These are phyloP conservation scores for Cytidiella melzeri DNA, from an alignment of 768 basidiomycete genomes.

Conservation along the genomic window DNA sequence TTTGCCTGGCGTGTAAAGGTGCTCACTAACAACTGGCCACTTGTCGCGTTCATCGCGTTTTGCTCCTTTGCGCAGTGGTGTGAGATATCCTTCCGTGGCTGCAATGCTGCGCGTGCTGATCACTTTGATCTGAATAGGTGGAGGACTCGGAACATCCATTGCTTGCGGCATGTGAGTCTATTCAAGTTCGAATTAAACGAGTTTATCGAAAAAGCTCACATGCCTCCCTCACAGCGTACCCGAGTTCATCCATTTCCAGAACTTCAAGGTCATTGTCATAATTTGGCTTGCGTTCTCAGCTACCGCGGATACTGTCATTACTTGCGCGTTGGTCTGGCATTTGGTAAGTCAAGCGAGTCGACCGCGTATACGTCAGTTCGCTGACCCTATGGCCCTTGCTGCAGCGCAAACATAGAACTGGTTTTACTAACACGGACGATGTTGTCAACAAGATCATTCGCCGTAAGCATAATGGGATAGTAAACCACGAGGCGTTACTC, in stretches of 20 bases:
- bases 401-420: conserved; percentile 36
- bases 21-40: conserved; percentile 25
- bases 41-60: conserved; percentile 22
- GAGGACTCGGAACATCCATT: conserved; percentile 29
- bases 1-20: conserved; percentile 39
- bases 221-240: conserved; percentile 13
- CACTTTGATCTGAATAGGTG: conserved; percentile 19
- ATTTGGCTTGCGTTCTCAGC: conserved; percentile 39
- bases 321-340: conserved; percentile 35
- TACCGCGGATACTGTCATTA: conserved; percentile 37
- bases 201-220: neutral
- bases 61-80: conserved; percentile 24
- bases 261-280: conserved; percentile 28
- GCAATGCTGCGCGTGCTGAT: neutral
- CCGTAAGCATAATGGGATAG: conserved; percentile 18
- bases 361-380: neutral
- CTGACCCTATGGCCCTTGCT: neutral
- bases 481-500: neutral
- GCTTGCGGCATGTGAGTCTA: conserved; percentile 19
- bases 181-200: neutral
- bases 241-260: conserved; percentile 28
- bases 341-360: conserved; percentile 26
- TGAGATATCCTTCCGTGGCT: conserved; percentile 14
- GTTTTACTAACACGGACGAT: conserved; percentile 35
- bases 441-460: conserved; percentile 39